A percentile compares a stretch with the other conserved stretches of the same genome.
These are phyloP conservation scores for Piromyces sp. DNA, from an alignment of 192 early-diverging fungal species.

Conservation along the genomic window DNA sequence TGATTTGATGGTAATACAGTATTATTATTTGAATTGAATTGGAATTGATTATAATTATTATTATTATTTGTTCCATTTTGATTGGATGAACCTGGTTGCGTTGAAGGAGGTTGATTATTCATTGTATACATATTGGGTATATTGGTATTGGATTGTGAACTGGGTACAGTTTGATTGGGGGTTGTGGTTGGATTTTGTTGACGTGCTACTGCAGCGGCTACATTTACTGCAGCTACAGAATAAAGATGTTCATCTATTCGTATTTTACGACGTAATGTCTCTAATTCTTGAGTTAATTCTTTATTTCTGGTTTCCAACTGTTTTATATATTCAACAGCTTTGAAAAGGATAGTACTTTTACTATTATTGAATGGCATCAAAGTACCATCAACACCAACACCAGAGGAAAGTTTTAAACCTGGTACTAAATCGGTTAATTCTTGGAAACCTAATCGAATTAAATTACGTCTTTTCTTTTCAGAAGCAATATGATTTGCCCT, in stretches of 20 bases:
- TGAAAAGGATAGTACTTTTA: neutral
- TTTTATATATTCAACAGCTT: slow-evolving; percentile 60
- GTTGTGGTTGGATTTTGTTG: neutral
- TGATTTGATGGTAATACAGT: too few relatives aligned
- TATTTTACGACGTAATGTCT: neutral
- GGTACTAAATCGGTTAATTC: slow-evolving; percentile 77
- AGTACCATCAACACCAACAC: slow-evolving; percentile 74
- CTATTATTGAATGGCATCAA: slow-evolving; percentile 26
- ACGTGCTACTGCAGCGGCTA: too few relatives aligned
- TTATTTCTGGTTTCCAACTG: slow-evolving; percentile 13
- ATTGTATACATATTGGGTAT: neutral
- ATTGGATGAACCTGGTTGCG: too few relatives aligned
- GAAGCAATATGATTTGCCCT: slow-evolving; percentile 89
- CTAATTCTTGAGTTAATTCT: neutral
- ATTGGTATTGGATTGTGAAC: neutral
- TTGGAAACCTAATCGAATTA: slow-evolving; percentile 79
- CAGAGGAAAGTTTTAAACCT: slow-evolving; percentile 58
- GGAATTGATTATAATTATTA: too few relatives aligned
- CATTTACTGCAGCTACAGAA: too few relatives aligned
- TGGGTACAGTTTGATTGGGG: neutral
- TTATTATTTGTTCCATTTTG: too few relatives aligned
- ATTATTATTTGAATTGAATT: too few relatives aligned
- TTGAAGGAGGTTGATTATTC: neutral
- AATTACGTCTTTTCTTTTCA: slow-evolving; percentile 80
- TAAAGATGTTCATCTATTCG: too few relatives aligned